Conservation (phyloP, 2,329 filamentous ascomycete species). For the Alternaria conjuncta region DNA sequence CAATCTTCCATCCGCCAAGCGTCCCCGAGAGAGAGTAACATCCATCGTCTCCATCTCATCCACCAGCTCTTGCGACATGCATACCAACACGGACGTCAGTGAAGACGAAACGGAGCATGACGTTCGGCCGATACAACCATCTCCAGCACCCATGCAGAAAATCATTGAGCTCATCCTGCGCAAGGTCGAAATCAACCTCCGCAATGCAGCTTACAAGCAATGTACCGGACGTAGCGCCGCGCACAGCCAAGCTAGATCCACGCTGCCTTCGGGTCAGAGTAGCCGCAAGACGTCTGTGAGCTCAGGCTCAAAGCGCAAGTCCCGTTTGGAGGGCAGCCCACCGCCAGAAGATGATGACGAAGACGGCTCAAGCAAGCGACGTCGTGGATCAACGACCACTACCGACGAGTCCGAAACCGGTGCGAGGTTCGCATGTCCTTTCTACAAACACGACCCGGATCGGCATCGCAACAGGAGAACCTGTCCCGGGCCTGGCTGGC, state of each 20-base stretch:
- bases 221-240: conserved; percentile 22
- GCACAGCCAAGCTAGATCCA: background rate
- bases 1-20: conserved; percentile 26
- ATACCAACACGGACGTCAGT: conserved; percentile 35
- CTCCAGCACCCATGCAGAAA: conserved; percentile 28
- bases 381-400: conserved; percentile 32
- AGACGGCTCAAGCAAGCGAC: conserved; percentile 32
- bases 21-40: conserved; percentile 29
- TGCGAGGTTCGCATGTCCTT: conserved; percentile 49
- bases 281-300: conserved; percentile 22
- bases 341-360: conserved; percentile 31
- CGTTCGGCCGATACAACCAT: background rate
- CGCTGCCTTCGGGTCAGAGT: conserved; percentile 4
- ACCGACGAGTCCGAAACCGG: conserved; percentile 34
- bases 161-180: conserved; percentile 37
- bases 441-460: conserved; percentile 50
- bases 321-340: conserved; percentile 23
- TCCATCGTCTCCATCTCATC: conserved; percentile 38
- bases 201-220: conserved; percentile 33
- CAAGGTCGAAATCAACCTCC: conserved; percentile 36
- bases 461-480: conserved; percentile 45
- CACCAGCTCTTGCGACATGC: conserved; percentile 38
- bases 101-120: conserved; percentile 28
- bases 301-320: conserved; percentile 31
- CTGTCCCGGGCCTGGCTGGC: conserved; percentile 50